These are phyloP conservation scores for Dipodascus geniculatus DNA, from an alignment of 805 yeast genomes.

Conservation along the genomic window DNA sequence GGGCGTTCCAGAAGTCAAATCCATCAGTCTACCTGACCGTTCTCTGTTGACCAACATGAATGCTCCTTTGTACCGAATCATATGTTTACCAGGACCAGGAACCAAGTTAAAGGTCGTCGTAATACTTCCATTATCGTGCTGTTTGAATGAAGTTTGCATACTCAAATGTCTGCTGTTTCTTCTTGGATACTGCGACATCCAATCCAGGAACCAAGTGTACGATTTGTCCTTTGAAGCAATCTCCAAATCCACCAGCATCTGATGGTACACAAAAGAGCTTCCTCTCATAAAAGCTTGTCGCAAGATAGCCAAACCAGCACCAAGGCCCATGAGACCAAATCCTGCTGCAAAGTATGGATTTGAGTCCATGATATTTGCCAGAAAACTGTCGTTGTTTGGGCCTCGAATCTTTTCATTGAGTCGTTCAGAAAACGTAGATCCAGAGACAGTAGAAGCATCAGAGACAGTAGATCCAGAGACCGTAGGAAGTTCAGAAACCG, in stretches of 20 bases:
- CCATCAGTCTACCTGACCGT: slow-evolving; percentile 78
- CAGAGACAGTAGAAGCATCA: not conserved
- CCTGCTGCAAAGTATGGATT: slow-evolving; percentile 99
- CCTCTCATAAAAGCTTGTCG: slow-evolving; percentile 55
- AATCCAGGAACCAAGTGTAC: slow-evolving; percentile 86
- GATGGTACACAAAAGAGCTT: slow-evolving; percentile 63
- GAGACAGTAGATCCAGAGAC: not conserved
- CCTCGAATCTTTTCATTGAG: not conserved
- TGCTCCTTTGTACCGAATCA: slow-evolving; percentile 75
- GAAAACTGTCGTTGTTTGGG: not conserved
- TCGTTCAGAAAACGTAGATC: not conserved
- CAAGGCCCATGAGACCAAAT: slow-evolving; percentile 91
- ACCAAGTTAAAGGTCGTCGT: slow-evolving; percentile 80
- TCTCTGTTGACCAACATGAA: slow-evolving; percentile 83
- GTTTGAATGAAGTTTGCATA: slow-evolving; percentile 76
- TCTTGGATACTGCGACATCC: slow-evolving; percentile 82
- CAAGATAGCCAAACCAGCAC: slow-evolving; percentile 75
- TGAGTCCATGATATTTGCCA: slow-evolving; percentile 28
- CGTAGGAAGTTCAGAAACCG: not conserved
- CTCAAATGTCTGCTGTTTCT: slow-evolving; percentile 73
- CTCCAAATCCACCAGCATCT: slow-evolving; percentile 81
- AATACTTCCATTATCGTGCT: slow-evolving; percentile 88
- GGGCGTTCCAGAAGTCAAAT: slow-evolving; percentile 84
- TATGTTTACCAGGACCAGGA: slow-evolving; percentile 95
- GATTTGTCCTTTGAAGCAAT: slow-evolving; percentile 89